Evolutionary conservation across 768 basidiomycete genomes (phyloP), one percentile per base, ranked within the genome.

Genomic region (Suillus luteus): DNA sequence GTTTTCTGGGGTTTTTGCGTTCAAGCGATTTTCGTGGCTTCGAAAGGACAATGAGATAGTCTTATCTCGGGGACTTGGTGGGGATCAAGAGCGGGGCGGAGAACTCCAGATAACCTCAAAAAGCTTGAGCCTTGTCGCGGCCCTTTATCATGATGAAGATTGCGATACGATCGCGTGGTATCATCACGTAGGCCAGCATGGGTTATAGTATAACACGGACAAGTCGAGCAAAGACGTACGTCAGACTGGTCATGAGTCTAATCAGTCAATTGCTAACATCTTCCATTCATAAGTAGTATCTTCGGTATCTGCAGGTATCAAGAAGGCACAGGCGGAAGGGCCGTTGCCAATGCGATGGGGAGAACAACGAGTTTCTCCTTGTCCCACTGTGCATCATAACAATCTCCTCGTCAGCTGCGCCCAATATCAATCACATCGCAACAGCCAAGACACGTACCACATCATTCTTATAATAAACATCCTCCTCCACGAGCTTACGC

Each of bases 301-400:
- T 19, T 24, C 8, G 0, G 2, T 40, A 57, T 38, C 22, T 38
- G 51, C 46, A 27, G 11, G 12, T 27, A 22, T 52, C 69, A 66
- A 62, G 37, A n/a, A 12, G 60, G 55, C 8, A 62, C 48, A 8
- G 62, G 65, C 14, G 68, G 68, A 22, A 70, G 44, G 8, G 60
- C 58, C 33, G 70, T 75, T 27, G 75, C 79, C 41, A 77, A 65
- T 22, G 75, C 51, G 62, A 82, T 77, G 11, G 85, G 86, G 24
- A 78, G 64, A 51, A 88, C 82, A n/a, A 82, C 78, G 19, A 87
- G 63, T 68, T 79, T 85, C 65, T 83, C 83, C 64, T 77, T 74
- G 68, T 87, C 87, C 86, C 87, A 88, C 86, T 86, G 65, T n/a
- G 22, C 27, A 37, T 12, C n/a, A 58, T 46, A 43, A 37, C 43